Conservation (phyloP, 139 green algal genomes). For the Edaphochlamys debaryana region DNA sequence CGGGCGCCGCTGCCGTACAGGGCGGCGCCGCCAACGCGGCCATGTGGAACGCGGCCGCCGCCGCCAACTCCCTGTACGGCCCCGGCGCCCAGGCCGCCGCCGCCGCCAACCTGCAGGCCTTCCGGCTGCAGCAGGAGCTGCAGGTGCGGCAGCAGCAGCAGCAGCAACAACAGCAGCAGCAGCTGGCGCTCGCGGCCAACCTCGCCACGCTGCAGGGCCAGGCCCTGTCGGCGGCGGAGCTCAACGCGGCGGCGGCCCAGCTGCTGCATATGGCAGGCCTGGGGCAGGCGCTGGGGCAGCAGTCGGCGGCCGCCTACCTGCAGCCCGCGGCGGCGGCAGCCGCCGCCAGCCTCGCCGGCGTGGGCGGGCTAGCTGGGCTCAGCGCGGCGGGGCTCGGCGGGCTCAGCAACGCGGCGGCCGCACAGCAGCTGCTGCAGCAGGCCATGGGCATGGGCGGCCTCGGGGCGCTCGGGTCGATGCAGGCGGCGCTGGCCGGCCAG, state of each 20-base stretch:
- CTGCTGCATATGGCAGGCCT: conserved; percentile 53
- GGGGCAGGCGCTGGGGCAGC: background rate
- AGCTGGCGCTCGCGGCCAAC: conserved; percentile 46
- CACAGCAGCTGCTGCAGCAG: conserved; percentile 52
- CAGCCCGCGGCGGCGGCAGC: background rate
- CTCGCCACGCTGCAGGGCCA: conserved; percentile 32
- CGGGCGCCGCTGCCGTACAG: background rate
- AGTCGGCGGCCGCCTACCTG: background rate
- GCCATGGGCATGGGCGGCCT: conserved; percentile 50
- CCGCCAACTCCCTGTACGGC: background rate
- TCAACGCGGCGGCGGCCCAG: conserved; percentile 45
- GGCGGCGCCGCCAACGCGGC: conserved; percentile 14
- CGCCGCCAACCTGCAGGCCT: conserved; percentile 23
- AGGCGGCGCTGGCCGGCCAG: conserved; percentile 5
- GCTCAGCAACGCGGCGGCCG: conserved; percentile 4
- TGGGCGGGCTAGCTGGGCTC: conserved; percentile 1
- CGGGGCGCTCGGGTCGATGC: conserved; percentile 19
- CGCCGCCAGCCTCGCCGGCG: background rate
- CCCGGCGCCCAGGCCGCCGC: background rate
- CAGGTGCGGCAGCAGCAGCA: conserved; percentile 51
- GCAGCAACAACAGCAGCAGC: conserved; percentile 62
- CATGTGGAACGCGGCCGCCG: background rate
- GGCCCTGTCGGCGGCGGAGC: conserved; percentile 13
- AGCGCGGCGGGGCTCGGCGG: conserved; percentile 27
- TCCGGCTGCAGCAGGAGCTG: conserved; percentile 46